These are phyloP conservation scores for Amphichorda felina DNA, from an alignment of 2,329 filamentous ascomycete species.

Conservation along the genomic window DNA sequence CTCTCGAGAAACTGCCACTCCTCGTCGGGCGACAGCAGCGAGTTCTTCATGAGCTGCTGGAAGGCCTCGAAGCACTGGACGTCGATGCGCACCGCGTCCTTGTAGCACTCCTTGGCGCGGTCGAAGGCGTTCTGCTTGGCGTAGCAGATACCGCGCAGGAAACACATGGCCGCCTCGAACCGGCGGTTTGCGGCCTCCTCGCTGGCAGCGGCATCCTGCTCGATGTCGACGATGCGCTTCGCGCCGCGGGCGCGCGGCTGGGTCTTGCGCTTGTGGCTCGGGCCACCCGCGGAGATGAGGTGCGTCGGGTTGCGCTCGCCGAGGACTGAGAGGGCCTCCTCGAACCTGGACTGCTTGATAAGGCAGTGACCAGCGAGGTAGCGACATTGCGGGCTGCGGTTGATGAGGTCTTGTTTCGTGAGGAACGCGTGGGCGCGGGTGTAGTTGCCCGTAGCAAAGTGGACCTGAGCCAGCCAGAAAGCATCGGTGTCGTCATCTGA, in stretches of 20 bases:
- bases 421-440: slow-evolving; percentile 82
- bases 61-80: slow-evolving; percentile 98
- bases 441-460: slow-evolving; percentile 93
- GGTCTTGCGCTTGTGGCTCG: slow-evolving; percentile 24
- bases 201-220: slow-evolving; percentile 41
- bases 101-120: slow-evolving; percentile 95
- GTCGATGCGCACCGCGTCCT: slow-evolving; percentile 91
- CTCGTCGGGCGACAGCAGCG: slow-evolving; percentile 77
- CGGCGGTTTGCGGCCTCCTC: slow-evolving; percentile 63
- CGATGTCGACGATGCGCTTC: slow-evolving; percentile 30
- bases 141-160: slow-evolving; percentile 83
- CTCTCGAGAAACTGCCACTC: slow-evolving; percentile 84
- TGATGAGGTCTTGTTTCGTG: slow-evolving; percentile 68
- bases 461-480: slow-evolving; percentile 96
- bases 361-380: slow-evolving; percentile 92
- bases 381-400: slow-evolving; percentile 72
- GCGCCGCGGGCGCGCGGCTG: slow-evolving; percentile 18
- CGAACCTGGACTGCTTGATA: slow-evolving; percentile 82
- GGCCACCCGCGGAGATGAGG: slow-evolving; percentile 49
- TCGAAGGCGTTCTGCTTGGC: slow-evolving; percentile 97
- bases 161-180: slow-evolving; percentile 96
- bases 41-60: slow-evolving; percentile 95
- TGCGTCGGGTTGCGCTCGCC: slow-evolving; percentile 93
- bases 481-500: slow-evolving; percentile 86
- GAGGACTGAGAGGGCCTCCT: slow-evolving; percentile 75